Base-by-base conservation (phyloP, 768 basidiomycete genomes). In the Suillus brevipes region DNA sequence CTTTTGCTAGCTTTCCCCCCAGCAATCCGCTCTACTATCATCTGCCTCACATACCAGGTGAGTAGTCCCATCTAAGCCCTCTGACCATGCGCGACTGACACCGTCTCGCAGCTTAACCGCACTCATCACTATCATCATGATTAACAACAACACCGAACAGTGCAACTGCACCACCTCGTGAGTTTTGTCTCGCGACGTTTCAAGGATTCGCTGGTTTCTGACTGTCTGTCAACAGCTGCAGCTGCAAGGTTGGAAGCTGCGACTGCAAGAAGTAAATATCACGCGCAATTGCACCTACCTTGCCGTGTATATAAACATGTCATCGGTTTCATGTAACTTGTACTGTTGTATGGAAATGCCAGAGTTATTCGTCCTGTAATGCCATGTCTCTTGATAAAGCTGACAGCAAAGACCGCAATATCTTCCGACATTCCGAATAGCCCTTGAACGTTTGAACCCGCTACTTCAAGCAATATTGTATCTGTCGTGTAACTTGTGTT, bases 171-270 rank as follows among this genome's bases (percentile, higher is more conserved):
- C 25, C 52, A 7, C 64, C 18, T 18, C 50, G 64, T 65, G 25
- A 65, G 64, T 53, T 20, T 34, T 28, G 6, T 38, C 50, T 49
- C 13, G 47, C n/a, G 47, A 13, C 12, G 12, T 23, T 49, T 23
- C 6, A 13, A 49, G 1, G n/a, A 8, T 20, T 4, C 3, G 34
- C 34, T 3, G 10, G 55, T n/a, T 36, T n/a, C 53, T 55, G 53
- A 55, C 31, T n/a, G 12, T 55, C 10, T 18, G 5, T n/a, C 34
- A 36, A 50, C n/a, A 65, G 64, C 36, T 65, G 64, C 64, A 47
- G n/a, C 50, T 65, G 64, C 38, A 28, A 23, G 14, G 56, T 8
- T 43, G 64, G 64, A n/a, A 53, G 23, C 59, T 65, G 64, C 59
- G 40, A 20, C 60, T 65, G 64, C 60, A 31, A 50, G 49, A 50